Base-by-base conservation (phyloP, 306 rosid species). In the Dalbergia cultrata region DNA sequence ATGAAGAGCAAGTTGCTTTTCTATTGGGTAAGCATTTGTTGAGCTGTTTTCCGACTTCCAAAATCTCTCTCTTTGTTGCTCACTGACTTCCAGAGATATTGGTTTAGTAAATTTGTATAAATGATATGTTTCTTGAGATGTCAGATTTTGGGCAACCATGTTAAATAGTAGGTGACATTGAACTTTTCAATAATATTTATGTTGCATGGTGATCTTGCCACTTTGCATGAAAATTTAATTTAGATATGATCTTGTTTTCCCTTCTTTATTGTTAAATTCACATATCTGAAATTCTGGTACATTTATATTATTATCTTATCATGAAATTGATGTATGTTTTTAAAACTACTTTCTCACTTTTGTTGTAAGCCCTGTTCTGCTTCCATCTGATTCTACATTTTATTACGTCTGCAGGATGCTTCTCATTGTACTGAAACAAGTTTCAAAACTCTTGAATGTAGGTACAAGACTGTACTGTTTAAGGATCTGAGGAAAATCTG, bases 401-500 rank as follows among this genome's bases (percentile, higher is more conserved):
- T 13, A 77, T 56, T 75, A 67, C 73, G 34, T 47, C 31, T 26
- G 31, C 80, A 92, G 98, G 90, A 89, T 84, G 63, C 66, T 70
- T 88, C 93, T 33, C 70, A 87, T 13, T 92, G 98, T 85, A 88
- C 94, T 45, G 60, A 52, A 59, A 87, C 98, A 74, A 53, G 72
- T 7, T 90, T 86, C 84, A 82, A 70, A 22, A 89, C 97, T 52
- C 89, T 83, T 21, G 92, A 91, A 75, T 82, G 92, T 75, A 86
- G 56, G 65, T 78, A 82, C 47, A 94, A 92, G 88, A n/a, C 10
- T 94, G 62, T 26, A 26, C 89, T 92, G 58, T 92, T 92, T 33
- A 94, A 94, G 88, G 97, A 94, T 45, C 65, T 94, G 78, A 90
- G 90, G 76, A 92, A 74, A 86, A 67, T 94, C 67, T 94, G 98